Conservation (phyloP, 169 alveolate genomes). For the Plasmodium chabaudi region DNA sequence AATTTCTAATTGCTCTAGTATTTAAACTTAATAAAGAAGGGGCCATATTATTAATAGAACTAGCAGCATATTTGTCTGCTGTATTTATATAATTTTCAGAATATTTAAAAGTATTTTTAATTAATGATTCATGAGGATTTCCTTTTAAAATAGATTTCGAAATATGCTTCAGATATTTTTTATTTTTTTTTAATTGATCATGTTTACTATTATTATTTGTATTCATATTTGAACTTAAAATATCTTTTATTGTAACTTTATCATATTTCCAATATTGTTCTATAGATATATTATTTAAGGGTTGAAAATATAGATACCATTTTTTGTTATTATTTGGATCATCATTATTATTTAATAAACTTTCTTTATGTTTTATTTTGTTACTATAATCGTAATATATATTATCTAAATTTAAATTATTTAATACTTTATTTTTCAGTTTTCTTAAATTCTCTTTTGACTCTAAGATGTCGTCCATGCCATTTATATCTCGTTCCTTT, state of each 20-base stretch:
- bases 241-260: conserved; percentile 67
- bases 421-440: conserved; percentile 22
- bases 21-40: conserved; percentile 44
- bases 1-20: conserved; percentile 33
- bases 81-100: conserved; percentile 23
- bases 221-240: conserved; percentile 38
- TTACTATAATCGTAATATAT: conserved; percentile 22
- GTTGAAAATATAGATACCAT: conserved; percentile 72
- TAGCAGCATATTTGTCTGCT: conserved; percentile 15
- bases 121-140: conserved; percentile 66
- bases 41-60: conserved; percentile 15
- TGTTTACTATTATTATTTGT: conserved; percentile 1
- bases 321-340: conserved; percentile 19
- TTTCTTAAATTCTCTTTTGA: conserved; percentile 18
- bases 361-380: conserved; percentile 29
- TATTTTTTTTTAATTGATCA: conserved; percentile 41
- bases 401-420: conserved; percentile 26
- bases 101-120: conserved; percentile 38
- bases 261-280: conserved; percentile 76
- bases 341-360: conserved; percentile 39
- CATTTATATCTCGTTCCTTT: conserved; percentile 35
- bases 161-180: conserved; percentile 61
- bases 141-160: conserved; percentile 45
- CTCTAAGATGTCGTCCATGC: conserved; percentile 23
- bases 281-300: conserved; percentile 50